phyloP scores from a whole-genome alignment of 305 asterid species.

The Striga hermonthica region DNA sequence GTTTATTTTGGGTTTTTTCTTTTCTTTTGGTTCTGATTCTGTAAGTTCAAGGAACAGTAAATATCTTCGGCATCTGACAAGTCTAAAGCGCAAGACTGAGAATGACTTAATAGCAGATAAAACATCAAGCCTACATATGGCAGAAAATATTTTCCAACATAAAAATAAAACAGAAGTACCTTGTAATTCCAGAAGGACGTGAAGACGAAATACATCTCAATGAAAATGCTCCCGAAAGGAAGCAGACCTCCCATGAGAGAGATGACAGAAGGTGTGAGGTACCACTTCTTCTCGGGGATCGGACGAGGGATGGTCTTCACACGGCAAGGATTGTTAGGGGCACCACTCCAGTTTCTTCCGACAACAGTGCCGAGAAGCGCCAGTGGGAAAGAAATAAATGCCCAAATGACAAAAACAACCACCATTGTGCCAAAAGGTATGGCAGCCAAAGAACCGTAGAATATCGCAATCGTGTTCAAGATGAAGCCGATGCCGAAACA shows the following conservation, averaged over 20 bases:
- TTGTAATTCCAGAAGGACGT: constrained; percentile 76
- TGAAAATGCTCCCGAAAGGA: constrained; percentile 67
- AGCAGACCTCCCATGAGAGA: constrained; percentile 72
- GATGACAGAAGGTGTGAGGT: constrained; percentile 55
- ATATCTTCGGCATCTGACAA: background rate
- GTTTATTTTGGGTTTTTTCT: background rate
- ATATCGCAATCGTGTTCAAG: constrained; percentile 58
- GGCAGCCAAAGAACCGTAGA: constrained; percentile 61
- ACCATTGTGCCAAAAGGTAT: constrained; percentile 64
- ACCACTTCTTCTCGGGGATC: constrained; percentile 76
- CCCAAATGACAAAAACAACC: constrained; percentile 68
- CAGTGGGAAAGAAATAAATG: constrained; percentile 60
- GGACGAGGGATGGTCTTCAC: constrained; percentile 76
- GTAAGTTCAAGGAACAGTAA: constrained; percentile 2
- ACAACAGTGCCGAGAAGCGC: constrained; percentile 68
- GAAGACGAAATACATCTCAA: constrained; percentile 66
- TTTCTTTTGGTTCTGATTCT: constrained; percentile 4
- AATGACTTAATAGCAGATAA: background rate
- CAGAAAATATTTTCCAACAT: background rate
- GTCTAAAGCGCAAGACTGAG: background rate
- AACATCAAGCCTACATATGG: background rate
- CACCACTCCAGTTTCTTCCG: constrained; percentile 71
- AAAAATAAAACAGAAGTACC: constrained; percentile 36
- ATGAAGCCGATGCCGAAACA: constrained; percentile 60
- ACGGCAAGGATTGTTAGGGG: constrained; percentile 68